Conservation (phyloP, 306 rosid genomes). For the Acacia confusa region DNA sequence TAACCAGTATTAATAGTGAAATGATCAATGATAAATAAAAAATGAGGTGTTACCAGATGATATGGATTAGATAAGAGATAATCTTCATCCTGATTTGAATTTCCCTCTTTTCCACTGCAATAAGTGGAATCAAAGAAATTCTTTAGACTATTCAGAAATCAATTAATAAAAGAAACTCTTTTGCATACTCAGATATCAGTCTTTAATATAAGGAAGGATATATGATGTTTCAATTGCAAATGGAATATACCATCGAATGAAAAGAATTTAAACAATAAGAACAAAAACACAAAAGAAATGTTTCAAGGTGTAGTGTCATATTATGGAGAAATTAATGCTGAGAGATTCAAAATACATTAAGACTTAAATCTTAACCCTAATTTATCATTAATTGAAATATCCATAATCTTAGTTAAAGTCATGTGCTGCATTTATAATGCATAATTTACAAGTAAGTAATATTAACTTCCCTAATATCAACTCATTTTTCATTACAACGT, state of each 20-base stretch:
- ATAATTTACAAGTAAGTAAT: neutral
- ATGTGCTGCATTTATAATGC: neutral
- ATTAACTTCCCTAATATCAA: neutral
- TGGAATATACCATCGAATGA: slow-evolving; percentile 15
- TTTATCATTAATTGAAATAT: neutral
- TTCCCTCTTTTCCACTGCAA: slow-evolving; percentile 90
- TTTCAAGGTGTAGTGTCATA: slow-evolving; percentile 18
- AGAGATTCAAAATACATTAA: neutral
- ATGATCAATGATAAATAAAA: slow-evolving; percentile 5
- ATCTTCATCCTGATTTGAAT: slow-evolving; percentile 66
- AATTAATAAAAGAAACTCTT: slow-evolving; percentile 14
- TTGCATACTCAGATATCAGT: slow-evolving; percentile 15
- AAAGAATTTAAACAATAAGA: neutral
- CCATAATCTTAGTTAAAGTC: neutral
- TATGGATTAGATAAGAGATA: slow-evolving; percentile 86
- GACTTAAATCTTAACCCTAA: neutral
- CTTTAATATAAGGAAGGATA: slow-evolving; percentile 25
- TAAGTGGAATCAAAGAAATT: slow-evolving; percentile 22
- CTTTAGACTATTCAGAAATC: slow-evolving; percentile 10
- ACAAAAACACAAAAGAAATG: slow-evolving; percentile 8
- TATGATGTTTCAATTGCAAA: slow-evolving; percentile 22
- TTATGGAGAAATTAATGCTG: slow-evolving; percentile 4
- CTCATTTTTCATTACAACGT: neutral
- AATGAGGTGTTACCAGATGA: slow-evolving; percentile 64
- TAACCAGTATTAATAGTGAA: slow-evolving; percentile 20